Evolutionary conservation across 495 filamentous ascomycete species (phyloP).

Genomic region (Aspergillus ellipticus): DNA sequence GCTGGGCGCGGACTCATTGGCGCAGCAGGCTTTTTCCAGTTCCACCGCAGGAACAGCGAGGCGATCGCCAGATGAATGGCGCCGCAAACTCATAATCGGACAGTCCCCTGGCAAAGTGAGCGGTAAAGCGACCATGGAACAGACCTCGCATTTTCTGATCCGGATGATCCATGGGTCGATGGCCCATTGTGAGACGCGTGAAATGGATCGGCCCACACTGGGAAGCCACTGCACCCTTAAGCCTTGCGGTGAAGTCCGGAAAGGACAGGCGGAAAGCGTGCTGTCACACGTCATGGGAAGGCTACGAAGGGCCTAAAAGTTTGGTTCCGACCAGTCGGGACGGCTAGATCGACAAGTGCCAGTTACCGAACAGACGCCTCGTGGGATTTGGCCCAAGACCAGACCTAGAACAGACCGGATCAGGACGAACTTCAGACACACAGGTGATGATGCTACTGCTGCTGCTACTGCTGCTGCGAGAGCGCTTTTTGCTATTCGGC

Average conservation of each 20-base stretch:
- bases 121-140: neutral
- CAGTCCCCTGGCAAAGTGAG: neutral
- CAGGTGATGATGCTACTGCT: no score
- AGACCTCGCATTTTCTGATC: neutral
- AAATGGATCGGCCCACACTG: neutral
- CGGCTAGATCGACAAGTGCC: slow-evolving; percentile 4
- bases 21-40: neutral
- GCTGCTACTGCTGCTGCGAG: no score
- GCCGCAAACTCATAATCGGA: neutral
- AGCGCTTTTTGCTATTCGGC: neutral
- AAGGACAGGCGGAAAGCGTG: slow-evolving; percentile 1
- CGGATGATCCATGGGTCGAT: neutral
- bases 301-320: neutral
- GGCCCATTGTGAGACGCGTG: neutral
- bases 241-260: neutral
- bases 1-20: neutral
- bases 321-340: slow-evolving; percentile 11
- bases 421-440: no score
- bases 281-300: slow-evolving; percentile 11
- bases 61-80: neutral
- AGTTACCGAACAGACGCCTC: neutral
- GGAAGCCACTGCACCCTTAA: neutral
- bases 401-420: no score
- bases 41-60: neutral
- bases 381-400: neutral